Percentiles rank a stretch among this genome's conserved stretches.
Evolutionary conservation across 257 asterid genomes (phyloP).

Genomic region (Dorcoceras hygrometricum): DNA sequence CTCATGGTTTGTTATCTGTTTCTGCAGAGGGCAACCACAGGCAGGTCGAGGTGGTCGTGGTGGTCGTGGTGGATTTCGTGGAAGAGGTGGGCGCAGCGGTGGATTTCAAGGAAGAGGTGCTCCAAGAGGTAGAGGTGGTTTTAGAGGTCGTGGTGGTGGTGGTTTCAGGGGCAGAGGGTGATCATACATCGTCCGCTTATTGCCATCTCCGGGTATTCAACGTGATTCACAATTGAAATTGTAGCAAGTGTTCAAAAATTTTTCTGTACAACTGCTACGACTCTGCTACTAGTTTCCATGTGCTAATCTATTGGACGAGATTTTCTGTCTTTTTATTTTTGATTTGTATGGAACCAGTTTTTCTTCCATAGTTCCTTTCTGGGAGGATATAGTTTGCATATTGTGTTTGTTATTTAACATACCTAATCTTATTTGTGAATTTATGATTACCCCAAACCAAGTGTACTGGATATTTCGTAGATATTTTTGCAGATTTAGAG

Average conservation of each 20-base stretch:
- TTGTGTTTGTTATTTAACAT: too few species aligned
- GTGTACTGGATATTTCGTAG: too few species aligned
- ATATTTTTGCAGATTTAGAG: too few species aligned
- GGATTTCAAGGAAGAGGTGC: constrained; percentile 62
- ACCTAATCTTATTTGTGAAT: too few species aligned
- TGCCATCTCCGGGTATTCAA: background rate
- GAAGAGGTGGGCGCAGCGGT: constrained; percentile 57
- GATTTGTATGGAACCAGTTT: background rate
- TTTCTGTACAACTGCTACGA: background rate
- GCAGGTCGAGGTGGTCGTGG: constrained; percentile 55
- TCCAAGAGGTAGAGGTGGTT: constrained; percentile 68
- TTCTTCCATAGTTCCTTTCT: too few species aligned
- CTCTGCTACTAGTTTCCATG: background rate
- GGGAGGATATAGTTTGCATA: too few species aligned
- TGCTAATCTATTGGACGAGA: background rate
- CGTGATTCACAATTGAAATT: background rate
- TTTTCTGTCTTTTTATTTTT: background rate
- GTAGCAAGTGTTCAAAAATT: background rate
- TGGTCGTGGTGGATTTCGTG: constrained; percentile 58
- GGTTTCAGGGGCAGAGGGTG: constrained; percentile 87
- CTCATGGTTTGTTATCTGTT: background rate
- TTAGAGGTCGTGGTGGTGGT: constrained; percentile 55
- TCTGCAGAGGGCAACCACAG: constrained; percentile 51
- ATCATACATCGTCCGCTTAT: constrained; percentile 30
- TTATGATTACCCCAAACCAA: too few species aligned